A percentile compares a stretch with the other conserved stretches of the same genome.
These are phyloP conservation scores for Ambrosia trifida DNA, from an alignment of 129 eudicot species.

Conservation along the genomic window DNA sequence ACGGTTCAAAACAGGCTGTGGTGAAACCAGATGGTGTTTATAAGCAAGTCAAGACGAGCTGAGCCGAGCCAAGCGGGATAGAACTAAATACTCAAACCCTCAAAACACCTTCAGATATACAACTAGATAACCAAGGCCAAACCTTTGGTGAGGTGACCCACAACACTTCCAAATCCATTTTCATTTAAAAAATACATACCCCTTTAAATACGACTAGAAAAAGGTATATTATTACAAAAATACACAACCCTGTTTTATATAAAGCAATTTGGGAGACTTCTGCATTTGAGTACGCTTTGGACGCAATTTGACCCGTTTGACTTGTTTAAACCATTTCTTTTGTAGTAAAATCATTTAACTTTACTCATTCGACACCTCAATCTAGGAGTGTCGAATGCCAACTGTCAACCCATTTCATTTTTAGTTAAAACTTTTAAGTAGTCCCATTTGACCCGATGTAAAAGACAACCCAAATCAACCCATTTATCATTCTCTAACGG, in stretches of 20 bases:
- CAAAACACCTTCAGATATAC: not conserved
- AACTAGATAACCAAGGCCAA: conserved; percentile 2
- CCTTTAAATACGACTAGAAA: not conserved
- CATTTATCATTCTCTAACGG: not conserved
- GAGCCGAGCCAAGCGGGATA: no score
- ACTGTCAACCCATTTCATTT: not conserved
- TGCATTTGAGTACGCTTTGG: not conserved
- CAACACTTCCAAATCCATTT: not conserved
- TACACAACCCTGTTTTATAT: not conserved
- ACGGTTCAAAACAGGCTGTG: not conserved
- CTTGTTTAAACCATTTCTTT: not conserved
- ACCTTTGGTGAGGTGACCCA: not conserved
- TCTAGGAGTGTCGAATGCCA: not conserved
- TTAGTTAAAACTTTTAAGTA: not conserved
- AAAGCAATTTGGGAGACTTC: not conserved
- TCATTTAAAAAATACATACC: not conserved
- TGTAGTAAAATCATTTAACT: not conserved
- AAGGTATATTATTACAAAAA: not conserved
- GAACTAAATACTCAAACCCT: not conserved
- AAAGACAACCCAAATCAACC: not conserved
- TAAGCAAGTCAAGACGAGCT: not conserved
- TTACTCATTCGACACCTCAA: not conserved
- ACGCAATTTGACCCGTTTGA: not conserved
- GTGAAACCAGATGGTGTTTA: not conserved
- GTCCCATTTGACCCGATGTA: not conserved